Conservation (phyloP, 2,329 filamentous ascomycete species). For the Fusarium devonianum region DNA sequence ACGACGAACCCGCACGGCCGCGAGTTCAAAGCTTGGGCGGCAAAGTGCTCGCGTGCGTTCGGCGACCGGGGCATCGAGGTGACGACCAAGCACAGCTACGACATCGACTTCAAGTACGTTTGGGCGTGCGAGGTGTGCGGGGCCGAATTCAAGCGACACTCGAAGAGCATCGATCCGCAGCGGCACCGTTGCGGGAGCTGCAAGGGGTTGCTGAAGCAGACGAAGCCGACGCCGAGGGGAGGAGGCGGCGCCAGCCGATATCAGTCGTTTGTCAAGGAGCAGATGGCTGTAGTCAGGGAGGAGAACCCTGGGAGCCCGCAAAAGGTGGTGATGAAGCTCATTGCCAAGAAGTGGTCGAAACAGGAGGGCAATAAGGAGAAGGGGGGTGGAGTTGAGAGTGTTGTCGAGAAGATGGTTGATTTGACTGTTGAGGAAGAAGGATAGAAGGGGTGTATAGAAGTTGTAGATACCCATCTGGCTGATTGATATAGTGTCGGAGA, state of each 20-base stretch:
- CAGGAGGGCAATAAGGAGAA: constrained; percentile 47
- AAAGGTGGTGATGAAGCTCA: constrained; percentile 72
- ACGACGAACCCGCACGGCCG: constrained; percentile 81
- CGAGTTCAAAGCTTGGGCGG: constrained; percentile 81
- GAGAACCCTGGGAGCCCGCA: constrained; percentile 65
- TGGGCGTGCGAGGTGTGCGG: constrained; percentile 80
- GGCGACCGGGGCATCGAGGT: constrained; percentile 72
- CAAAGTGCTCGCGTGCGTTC: constrained; percentile 63
- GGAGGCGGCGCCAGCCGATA: constrained; percentile 49
- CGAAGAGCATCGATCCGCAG: constrained; percentile 78
- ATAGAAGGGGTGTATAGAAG: constrained; percentile 6
- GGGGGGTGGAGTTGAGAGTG: constrained; percentile 29
- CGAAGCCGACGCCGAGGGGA: constrained; percentile 72
- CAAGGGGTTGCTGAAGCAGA: constrained; percentile 74
- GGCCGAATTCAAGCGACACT: constrained; percentile 81
- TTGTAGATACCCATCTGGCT: constrained; percentile 11
- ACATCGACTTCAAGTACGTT: constrained; percentile 90
- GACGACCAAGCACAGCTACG: constrained; percentile 88
- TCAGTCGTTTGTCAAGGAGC: constrained; percentile 67
- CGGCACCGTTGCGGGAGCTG: constrained; percentile 82
- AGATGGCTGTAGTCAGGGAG: constrained; percentile 68
- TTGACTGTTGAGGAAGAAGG: constrained; percentile 37
- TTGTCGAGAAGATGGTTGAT: constrained; percentile 38
- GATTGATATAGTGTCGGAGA: not conserved
- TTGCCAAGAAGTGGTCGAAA: constrained; percentile 69